phyloP scores from a whole-genome alignment of 176 grass and related monocot genomes.

The Oropetium thomaeum region DNA sequence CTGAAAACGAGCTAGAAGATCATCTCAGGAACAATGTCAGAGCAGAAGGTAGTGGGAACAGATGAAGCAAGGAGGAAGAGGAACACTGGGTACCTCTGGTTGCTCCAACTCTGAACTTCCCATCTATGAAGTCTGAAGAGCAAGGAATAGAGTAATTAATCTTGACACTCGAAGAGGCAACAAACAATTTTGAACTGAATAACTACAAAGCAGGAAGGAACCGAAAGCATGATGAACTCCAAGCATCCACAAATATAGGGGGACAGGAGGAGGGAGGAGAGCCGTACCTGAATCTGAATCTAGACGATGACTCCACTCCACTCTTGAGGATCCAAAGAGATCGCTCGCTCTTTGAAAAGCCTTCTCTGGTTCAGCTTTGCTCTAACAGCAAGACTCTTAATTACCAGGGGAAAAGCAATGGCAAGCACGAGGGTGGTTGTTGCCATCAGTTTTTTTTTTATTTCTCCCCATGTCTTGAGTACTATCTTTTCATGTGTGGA shows the following conservation, averaged over 20 bases:
- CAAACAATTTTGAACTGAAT: not conserved
- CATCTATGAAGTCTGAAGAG: not conserved
- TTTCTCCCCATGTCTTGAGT: no score
- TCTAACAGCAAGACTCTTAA: not conserved
- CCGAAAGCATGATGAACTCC: not conserved
- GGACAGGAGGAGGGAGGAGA: not conserved
- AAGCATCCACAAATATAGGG: not conserved
- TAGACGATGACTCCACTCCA: not conserved
- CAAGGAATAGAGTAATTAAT: no score
- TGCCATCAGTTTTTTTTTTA: not conserved
- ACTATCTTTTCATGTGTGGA: not conserved
- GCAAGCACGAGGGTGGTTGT: not conserved
- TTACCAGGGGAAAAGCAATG: not conserved
- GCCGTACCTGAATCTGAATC: constrained; percentile 18
- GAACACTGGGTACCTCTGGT: constrained; percentile 6
- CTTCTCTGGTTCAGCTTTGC: no score
- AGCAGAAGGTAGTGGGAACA: not conserved
- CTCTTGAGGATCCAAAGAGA: not conserved
- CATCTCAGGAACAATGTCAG: not conserved
- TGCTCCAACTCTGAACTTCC: constrained; percentile 22
- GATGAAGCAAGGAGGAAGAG: not conserved
- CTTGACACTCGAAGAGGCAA: not conserved
- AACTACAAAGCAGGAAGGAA: not conserved
- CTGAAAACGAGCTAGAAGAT: not conserved
- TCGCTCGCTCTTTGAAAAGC: no score